Conservation (phyloP, 371 early-diverging fungal species). For the Zopfochytrium polystomum region DNA sequence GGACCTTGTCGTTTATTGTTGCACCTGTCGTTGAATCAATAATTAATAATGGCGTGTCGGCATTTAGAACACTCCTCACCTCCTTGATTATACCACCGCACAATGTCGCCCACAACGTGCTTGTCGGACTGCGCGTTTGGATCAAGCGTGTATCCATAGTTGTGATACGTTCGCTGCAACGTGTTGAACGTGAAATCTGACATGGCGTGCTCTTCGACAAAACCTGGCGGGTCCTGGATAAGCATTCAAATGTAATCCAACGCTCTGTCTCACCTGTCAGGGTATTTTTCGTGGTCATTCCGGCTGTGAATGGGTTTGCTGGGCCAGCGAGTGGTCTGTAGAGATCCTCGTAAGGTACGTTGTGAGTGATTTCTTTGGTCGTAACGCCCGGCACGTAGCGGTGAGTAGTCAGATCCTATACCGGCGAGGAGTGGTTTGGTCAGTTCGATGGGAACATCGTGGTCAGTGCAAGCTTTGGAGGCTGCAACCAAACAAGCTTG, state of each 20-base stretch:
- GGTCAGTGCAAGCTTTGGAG: too few relatives aligned
- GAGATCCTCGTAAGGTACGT: conserved; percentile 75
- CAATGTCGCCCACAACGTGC: not conserved
- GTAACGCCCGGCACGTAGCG: conserved; percentile 38
- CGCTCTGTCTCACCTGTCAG: conserved; percentile 39
- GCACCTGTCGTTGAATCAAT: conserved; percentile 15
- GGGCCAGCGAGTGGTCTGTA: conserved; percentile 70
- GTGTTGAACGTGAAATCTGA: conserved; percentile 72
- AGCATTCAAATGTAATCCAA: not conserved
- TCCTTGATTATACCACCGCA: conserved; percentile 5
- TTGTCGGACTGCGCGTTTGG: conserved; percentile 59
- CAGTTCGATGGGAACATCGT: too few relatives aligned
- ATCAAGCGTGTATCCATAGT: conserved; percentile 82
- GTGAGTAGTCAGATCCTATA: conserved; percentile 23
- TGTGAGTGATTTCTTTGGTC: conserved; percentile 65
- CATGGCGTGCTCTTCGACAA: conserved; percentile 76
- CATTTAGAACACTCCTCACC: conserved; percentile 8
- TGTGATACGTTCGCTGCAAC: conserved; percentile 75
- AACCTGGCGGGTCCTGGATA: conserved; percentile 51
- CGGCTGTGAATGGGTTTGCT: conserved; percentile 63
- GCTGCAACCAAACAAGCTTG: too few relatives aligned
- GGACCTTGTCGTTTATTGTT: conserved; percentile 23
- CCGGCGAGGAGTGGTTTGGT: too few relatives aligned
- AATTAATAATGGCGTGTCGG: not conserved
- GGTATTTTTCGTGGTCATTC: conserved; percentile 55